Conservation (phyloP, 2,329 filamentous ascomycete genomes). For the Verticillium tricorpus region DNA sequence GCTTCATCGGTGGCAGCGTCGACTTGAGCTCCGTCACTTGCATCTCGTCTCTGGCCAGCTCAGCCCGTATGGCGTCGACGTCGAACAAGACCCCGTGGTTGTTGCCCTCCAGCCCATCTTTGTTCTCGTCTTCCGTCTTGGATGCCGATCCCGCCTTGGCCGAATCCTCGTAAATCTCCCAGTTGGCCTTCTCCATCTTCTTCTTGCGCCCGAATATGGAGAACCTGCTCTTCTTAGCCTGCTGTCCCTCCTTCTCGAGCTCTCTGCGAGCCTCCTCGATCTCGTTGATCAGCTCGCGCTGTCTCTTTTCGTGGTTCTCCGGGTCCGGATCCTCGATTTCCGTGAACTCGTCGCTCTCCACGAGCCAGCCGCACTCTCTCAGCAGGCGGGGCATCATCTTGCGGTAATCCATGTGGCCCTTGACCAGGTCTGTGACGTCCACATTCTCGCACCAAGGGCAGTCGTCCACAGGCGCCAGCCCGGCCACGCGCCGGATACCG, state of each 20-base stretch:
- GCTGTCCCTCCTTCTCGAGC: slow-evolving; percentile 68
- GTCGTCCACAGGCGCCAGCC: slow-evolving; percentile 69
- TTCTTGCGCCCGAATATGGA: slow-evolving; percentile 80
- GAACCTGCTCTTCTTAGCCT: slow-evolving; percentile 57
- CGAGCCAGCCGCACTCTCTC: slow-evolving; percentile 82
- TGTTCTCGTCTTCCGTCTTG: slow-evolving; percentile 30
- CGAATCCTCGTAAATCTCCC: slow-evolving; percentile 87
- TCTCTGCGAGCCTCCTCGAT: slow-evolving; percentile 91
- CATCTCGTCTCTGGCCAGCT: slow-evolving; percentile 67
- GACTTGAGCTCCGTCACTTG: slow-evolving; percentile 78
- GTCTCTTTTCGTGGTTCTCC: slow-evolving; percentile 81
- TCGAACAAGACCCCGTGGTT: slow-evolving; percentile 79
- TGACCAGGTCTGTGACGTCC: slow-evolving; percentile 78
- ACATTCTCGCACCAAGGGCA: slow-evolving; percentile 85
- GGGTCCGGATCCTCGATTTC: slow-evolving; percentile 98
- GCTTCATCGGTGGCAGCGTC: slow-evolving; percentile 85
- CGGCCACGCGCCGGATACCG: slow-evolving; percentile 83
- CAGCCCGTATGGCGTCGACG: slow-evolving; percentile 86
- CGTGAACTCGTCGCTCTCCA: slow-evolving; percentile 88
- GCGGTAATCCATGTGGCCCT: slow-evolving; percentile 96
- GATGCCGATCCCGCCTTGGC: slow-evolving; percentile 29
- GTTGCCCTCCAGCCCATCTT: slow-evolving; percentile 44
- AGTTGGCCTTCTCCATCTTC: slow-evolving; percentile 72
- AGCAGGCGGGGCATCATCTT: slow-evolving; percentile 84
- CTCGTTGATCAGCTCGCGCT: slow-evolving; percentile 91